Evolutionary conservation across 1,139 yeast species (phyloP).

Genomic region (Diutina pseudorugosa): DNA sequence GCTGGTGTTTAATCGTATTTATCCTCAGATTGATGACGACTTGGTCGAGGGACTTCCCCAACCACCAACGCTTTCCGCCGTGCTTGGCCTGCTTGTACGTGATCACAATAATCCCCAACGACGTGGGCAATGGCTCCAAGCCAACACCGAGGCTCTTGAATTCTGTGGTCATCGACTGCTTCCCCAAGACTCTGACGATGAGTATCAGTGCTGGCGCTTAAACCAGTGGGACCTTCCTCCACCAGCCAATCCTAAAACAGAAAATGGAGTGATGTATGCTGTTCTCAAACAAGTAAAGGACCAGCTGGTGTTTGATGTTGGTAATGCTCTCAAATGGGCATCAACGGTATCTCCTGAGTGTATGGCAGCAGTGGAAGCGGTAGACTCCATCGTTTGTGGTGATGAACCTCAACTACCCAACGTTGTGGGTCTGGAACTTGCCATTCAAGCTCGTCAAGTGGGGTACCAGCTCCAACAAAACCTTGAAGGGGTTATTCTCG

Average conservation of each 20-base stretch:
- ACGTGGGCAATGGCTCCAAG: conserved; percentile 9
- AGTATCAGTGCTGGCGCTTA: conserved; percentile 51
- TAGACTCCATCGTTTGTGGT: not conserved
- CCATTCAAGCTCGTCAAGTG: conserved; percentile 9
- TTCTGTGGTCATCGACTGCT: not conserved
- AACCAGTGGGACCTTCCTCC: conserved; percentile 57
- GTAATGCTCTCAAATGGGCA: not conserved
- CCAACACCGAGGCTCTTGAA: not conserved
- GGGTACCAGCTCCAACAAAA: conserved; percentile 30
- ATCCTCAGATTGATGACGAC: conserved; percentile 45
- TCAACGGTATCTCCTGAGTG: not conserved
- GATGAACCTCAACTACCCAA: not conserved
- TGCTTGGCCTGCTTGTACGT: conserved; percentile 29
- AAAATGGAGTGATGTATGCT: conserved; percentile 34
- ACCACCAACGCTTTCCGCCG: conserved; percentile 38
- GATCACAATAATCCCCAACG: conserved; percentile 25
- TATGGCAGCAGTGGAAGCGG: not conserved
- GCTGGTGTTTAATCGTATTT: conserved; percentile 23
- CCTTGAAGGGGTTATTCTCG: conserved; percentile 12
- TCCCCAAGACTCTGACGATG: not conserved
- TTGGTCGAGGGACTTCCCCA: conserved; percentile 51
- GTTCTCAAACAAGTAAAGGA: conserved; percentile 32
- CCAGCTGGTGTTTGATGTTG: not conserved
- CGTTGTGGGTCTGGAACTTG: conserved; percentile 1
- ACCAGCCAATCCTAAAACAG: conserved; percentile 17